phyloP scores from a whole-genome alignment of 495 filamentous ascomycete genomes.

The Aspergillus nanangensis region DNA sequence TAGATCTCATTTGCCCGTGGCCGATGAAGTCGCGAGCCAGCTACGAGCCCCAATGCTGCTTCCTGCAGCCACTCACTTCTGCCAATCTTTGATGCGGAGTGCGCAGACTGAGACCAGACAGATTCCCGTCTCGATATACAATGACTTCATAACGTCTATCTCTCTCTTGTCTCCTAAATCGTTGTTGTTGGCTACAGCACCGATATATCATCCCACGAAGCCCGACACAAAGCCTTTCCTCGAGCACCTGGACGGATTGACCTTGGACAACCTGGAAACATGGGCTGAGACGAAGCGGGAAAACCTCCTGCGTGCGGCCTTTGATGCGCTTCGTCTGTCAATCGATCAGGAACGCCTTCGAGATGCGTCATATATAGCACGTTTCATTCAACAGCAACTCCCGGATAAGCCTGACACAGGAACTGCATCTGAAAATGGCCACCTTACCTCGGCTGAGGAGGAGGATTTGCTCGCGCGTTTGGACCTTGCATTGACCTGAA shows the following conservation, averaged over 20 bases:
- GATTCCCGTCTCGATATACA: slow-evolving; percentile 22
- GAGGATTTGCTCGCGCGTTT: slow-evolving; percentile 24
- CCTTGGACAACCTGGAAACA: slow-evolving; percentile 10
- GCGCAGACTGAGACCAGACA: slow-evolving; percentile 10
- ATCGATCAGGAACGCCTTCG: slow-evolving; percentile 25
- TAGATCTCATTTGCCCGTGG: slow-evolving; percentile 15
- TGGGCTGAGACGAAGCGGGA: slow-evolving; percentile 19
- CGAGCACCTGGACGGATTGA: slow-evolving; percentile 16
- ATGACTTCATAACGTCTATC: slow-evolving; percentile 24
- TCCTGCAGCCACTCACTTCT: slow-evolving; percentile 20
- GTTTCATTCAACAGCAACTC: slow-evolving; percentile 26
- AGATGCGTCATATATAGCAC: slow-evolving; percentile 27
- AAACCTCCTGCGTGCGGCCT: slow-evolving; percentile 23
- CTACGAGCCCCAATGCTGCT: slow-evolving; percentile 19
- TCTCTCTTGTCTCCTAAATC: slow-evolving; percentile 20
- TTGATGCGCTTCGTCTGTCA: slow-evolving; percentile 33
- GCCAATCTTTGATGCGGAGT: slow-evolving; percentile 17
- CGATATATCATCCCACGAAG: slow-evolving; percentile 31
- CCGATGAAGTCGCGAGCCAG: slow-evolving; percentile 3
- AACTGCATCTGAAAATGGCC: not conserved
- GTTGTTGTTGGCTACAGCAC: slow-evolving; percentile 18
- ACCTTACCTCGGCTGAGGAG: slow-evolving; percentile 14
- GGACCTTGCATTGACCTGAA: slow-evolving; percentile 28
- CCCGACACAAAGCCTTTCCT: slow-evolving; percentile 31
- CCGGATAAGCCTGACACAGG: slow-evolving; percentile 14